Evolutionary conservation across 805 yeast species (phyloP).

Genomic region (Yamadazyma phyllophila): DNA sequence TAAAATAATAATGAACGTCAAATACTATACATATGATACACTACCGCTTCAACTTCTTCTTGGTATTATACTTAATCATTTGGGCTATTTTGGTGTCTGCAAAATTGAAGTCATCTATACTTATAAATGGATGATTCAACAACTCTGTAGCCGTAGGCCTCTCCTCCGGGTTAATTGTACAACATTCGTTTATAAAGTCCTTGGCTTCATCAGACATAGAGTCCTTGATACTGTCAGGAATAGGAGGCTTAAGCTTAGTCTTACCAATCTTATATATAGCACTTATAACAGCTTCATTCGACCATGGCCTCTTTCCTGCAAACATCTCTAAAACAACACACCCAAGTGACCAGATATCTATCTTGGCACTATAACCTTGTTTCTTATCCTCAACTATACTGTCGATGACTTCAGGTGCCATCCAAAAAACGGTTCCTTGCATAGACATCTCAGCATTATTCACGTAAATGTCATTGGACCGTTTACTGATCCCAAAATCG

Average conservation of each 20-base stretch:
- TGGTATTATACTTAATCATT: constrained; percentile 41
- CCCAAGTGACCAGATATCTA: constrained; percentile 97
- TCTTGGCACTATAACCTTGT: constrained; percentile 95
- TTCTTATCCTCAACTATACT: constrained; percentile 68
- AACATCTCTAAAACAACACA: constrained; percentile 97
- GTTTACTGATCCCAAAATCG: constrained; percentile 94
- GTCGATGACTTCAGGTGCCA: constrained; percentile 99
- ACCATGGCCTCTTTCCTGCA: constrained; percentile 98
- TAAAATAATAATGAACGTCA: background rate
- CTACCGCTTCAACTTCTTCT: constrained; percentile 12
- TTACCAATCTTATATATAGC: constrained; percentile 90
- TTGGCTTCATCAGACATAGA: constrained; percentile 63
- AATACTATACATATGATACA: background rate
- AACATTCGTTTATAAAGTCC: constrained; percentile 73
- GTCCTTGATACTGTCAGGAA: constrained; percentile 80
- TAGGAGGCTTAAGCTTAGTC: constrained; percentile 89
- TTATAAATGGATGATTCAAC: constrained; percentile 52
- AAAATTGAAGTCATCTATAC: constrained; percentile 47
- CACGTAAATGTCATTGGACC: constrained; percentile 70
- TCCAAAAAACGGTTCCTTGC: constrained; percentile 99
- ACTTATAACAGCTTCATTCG: constrained; percentile 89
- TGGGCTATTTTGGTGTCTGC: constrained; percentile 53
- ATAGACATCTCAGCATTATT: constrained; percentile 94
- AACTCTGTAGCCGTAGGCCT: constrained; percentile 84
- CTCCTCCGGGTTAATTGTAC: constrained; percentile 67